Evolutionary conservation across 2,329 filamentous ascomycete genomes (phyloP), one percentile per base, ranked within the genome.

Genomic region (Colletotrichum lentis): DNA sequence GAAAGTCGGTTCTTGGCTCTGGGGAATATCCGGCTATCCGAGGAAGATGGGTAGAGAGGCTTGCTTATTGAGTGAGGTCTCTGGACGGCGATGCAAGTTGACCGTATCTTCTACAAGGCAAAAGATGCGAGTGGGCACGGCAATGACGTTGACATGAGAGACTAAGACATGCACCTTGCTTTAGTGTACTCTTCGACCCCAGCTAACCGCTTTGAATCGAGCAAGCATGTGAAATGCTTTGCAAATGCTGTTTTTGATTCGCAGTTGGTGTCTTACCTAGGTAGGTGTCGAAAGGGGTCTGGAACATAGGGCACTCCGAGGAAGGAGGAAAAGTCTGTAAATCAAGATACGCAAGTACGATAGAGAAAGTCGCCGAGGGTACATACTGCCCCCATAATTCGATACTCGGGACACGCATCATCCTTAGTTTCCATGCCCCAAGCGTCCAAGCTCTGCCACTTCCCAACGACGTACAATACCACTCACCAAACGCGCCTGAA

Each of bases 401-500:
- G 37, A 59, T 11, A 37, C n/a, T 24, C n/a, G 20, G 31, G 43
- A 20, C 22, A 3, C 10, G 27, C 14, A n/a, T 35, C 31, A 35
- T 35, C 8, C 31, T 35, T 35, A 10, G 31, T 35, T 10, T 35
- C 7, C 31, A 35, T 10, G 31, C 31, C 31, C 8, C 31, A 35
- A 35, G 31, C 31, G 31, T 35, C 31, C 10, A 7, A 35, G 31
- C 31, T 35, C 8, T 35, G 31, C 31, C 31, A 35, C 8, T 58
- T 46, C 11, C 24, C 20, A 47, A n/a, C 27, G 31, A 24, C 31
- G n/a, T 3, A 22, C 27, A 10, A 58, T 47, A n/a, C n/a, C 14
- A 37, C 10, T 31, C 22, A 24, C 5, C 27, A n/a, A 12, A n/a
- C 52, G 14, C 74, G 82, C 81, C 81, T 1, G 82, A 84, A 69